phyloP scores from a whole-genome alignment of 2,329 filamentous ascomycete genomes.

The Pyricularia sp. region DNA sequence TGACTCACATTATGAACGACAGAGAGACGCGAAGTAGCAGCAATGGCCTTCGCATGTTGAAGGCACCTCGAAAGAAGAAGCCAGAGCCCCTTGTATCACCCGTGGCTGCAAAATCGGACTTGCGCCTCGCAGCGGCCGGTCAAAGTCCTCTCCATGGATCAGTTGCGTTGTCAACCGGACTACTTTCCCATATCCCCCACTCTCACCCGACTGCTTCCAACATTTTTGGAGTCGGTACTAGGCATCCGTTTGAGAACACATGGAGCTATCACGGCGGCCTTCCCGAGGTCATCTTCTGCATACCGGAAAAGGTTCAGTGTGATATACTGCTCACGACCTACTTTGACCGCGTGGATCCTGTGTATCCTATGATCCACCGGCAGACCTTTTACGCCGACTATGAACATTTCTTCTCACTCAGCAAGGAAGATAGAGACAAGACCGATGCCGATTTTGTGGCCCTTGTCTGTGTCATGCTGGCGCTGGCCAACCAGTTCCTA shows the following conservation, averaged over 20 bases:
- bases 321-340: conserved; percentile 54
- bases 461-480: conserved; percentile 64
- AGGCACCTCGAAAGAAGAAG: conserved; percentile 40
- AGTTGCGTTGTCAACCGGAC: conserved; percentile 41
- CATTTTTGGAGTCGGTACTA: conserved; percentile 67
- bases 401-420: conserved; percentile 60
- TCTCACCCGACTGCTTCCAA: conserved; percentile 59
- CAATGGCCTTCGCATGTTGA: conserved; percentile 43
- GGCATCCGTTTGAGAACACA: conserved; percentile 72
- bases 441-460: conserved; percentile 58
- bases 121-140: conserved; percentile 1
- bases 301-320: conserved; percentile 64
- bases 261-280: conserved; percentile 71
- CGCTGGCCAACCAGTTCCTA: conserved; percentile 68
- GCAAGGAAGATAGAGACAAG: conserved; percentile 40
- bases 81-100: conserved; percentile 23
- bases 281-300: conserved; percentile 59
- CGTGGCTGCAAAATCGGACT: conserved; percentile 43
- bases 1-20: neutral
- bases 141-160: conserved; percentile 26
- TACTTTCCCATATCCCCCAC: conserved; percentile 62
- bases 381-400: conserved; percentile 68
- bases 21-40: conserved; percentile 31
- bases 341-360: conserved; percentile 61
- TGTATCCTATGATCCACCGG: conserved; percentile 69